A percentile compares a stretch with the other conserved stretches of the same genome.
Evolutionary conservation across 1,139 yeast species (phyloP).

Genomic region (Hyphopichia burtonii): DNA sequence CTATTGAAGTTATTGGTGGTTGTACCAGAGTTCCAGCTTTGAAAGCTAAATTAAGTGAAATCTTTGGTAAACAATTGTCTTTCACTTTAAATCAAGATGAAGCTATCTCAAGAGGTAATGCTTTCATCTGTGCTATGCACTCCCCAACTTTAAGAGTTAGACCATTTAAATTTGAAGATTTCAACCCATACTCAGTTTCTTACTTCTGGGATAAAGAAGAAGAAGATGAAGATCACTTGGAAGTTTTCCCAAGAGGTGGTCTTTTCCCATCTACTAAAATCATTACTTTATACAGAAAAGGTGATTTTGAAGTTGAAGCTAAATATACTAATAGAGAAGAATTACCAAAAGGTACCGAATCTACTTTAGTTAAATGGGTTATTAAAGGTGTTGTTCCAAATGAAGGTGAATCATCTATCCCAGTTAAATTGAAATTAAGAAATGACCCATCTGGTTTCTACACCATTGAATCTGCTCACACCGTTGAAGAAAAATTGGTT

Average conservation of each 20-base stretch:
- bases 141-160: slow-evolving; percentile 98
- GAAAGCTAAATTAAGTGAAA: slow-evolving; percentile 75
- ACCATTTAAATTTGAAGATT: slow-evolving; percentile 97
- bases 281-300: slow-evolving; percentile 88
- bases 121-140: slow-evolving; percentile 98
- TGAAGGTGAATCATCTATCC: slow-evolving; percentile 75
- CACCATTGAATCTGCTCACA: slow-evolving; percentile 91
- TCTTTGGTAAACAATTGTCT: slow-evolving; percentile 84
- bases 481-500: slow-evolving; percentile 87
- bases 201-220: slow-evolving; percentile 94
- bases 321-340: slow-evolving; percentile 74
- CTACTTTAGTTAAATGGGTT: slow-evolving; percentile 78
- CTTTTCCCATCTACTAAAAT: slow-evolving; percentile 93
- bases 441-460: slow-evolving; percentile 96
- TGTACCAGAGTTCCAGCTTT: slow-evolving; percentile 96
- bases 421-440: slow-evolving; percentile 91
- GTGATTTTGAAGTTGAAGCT: slow-evolving; percentile 86
- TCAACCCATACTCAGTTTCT: slow-evolving; percentile 88
- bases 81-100: slow-evolving; percentile 98
- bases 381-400: slow-evolving; percentile 80
- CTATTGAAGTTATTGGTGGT: slow-evolving; percentile 96
- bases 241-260: slow-evolving; percentile 95
- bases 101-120: slow-evolving; percentile 99
- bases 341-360: slow-evolving; percentile 70
- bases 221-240: slow-evolving; percentile 89